Percentiles rank a stretch among this genome's conserved stretches.
These are phyloP conservation scores for Bisporella sp. DNA, from an alignment of 2,329 filamentous ascomycete genomes.

Conservation along the genomic window DNA sequence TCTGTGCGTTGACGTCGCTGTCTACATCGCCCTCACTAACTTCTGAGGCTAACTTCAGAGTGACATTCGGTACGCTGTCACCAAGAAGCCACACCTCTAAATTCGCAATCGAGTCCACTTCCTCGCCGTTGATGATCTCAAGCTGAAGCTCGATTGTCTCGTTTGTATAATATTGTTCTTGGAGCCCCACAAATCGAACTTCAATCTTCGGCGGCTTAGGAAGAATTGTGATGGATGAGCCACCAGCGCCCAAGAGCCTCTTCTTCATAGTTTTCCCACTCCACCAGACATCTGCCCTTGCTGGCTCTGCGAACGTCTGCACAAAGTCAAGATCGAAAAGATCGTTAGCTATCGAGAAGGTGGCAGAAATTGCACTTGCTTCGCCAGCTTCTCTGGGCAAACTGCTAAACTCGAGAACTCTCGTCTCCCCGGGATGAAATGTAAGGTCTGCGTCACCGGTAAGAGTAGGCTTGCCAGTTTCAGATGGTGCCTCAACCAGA, in stretches of 20 bases:
- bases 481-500: constrained; percentile 13
- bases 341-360: constrained; percentile 55
- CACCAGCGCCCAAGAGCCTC: constrained; percentile 40
- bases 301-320: constrained; percentile 42
- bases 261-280: constrained; percentile 36
- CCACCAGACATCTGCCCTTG: constrained; percentile 43
- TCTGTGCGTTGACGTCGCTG: constrained; percentile 3
- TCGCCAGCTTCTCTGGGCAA: constrained; percentile 78
- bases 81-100: constrained; percentile 64
- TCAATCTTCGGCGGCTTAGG: constrained; percentile 91
- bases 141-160: constrained; percentile 66
- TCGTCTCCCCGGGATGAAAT: constrained; percentile 58
- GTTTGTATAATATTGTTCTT: constrained; percentile 76
- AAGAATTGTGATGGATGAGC: constrained; percentile 61
- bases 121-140: constrained; percentile 74
- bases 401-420: constrained; percentile 64
- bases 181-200: constrained; percentile 55
- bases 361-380: constrained; percentile 57
- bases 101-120: constrained; percentile 65
- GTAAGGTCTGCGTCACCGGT: constrained; percentile 58
- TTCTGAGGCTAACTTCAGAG: constrained; percentile 23
- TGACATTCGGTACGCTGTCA: constrained; percentile 41
- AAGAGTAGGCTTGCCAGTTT: constrained; percentile 20
- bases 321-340: constrained; percentile 62
- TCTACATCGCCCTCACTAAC: not conserved